Conservation (phyloP, 371 early-diverging fungal genomes). For the Zychaea mexicana region DNA sequence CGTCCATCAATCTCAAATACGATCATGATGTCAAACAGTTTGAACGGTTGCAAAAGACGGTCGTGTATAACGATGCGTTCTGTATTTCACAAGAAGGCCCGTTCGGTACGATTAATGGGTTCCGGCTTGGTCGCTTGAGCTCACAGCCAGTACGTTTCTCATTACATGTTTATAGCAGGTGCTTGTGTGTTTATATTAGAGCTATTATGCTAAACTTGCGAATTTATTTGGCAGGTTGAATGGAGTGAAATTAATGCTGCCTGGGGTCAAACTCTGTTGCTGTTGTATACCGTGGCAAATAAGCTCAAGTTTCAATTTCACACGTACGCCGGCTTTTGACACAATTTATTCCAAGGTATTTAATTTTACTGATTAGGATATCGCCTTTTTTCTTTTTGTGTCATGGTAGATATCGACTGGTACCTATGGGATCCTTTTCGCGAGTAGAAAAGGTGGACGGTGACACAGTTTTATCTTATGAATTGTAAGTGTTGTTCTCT, state of each 20-base stretch:
- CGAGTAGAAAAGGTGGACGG: conserved; percentile 84
- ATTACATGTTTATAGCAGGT: not conserved
- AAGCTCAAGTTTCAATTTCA: conserved; percentile 83
- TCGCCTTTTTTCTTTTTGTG: not conserved
- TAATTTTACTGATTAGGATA: not conserved
- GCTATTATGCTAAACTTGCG: not conserved
- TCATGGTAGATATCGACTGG: conserved; percentile 67
- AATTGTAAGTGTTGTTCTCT: conserved; percentile 60
- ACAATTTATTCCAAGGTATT: not conserved
- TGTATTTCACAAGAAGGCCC: conserved; percentile 84
- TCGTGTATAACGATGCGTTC: conserved; percentile 93
- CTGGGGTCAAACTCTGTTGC: conserved; percentile 88
- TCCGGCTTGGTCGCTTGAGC: conserved; percentile 85
- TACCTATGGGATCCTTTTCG: conserved; percentile 94
- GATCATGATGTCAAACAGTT: conserved; percentile 79
- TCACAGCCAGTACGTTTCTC: conserved; percentile 59
- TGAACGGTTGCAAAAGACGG: conserved; percentile 86
- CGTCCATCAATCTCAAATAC: conserved; percentile 76
- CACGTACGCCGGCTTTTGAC: too few relatives aligned
- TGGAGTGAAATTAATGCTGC: conserved; percentile 98
- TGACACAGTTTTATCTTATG: conserved; percentile 71
- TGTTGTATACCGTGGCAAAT: conserved; percentile 86
- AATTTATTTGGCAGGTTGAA: conserved; percentile 65
- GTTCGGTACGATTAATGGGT: conserved; percentile 94
- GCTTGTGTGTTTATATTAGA: not conserved